Percentiles rank a stretch among this genome's conserved stretches.
Evolutionary conservation across 345 rosid genomes (phyloP).

Genomic region (Lepidium didymum): DNA sequence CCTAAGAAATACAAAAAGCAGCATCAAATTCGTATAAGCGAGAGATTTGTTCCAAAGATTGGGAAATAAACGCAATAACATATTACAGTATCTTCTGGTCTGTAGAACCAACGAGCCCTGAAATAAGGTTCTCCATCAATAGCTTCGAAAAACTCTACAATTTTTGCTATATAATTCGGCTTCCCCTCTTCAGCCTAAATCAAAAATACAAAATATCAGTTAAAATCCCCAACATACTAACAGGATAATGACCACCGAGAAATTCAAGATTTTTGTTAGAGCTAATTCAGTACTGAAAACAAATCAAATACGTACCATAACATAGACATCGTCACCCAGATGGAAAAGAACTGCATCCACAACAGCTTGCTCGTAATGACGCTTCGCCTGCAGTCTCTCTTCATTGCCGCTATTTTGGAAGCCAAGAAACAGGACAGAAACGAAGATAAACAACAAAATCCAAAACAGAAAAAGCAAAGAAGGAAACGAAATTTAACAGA

Average conservation of each 20-base stretch:
- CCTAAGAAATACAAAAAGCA: neutral
- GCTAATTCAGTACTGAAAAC: neutral
- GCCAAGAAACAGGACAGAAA: neutral
- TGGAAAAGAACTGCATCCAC: slow-evolving; percentile 21
- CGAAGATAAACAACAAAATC: neutral
- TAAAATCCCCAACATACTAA: no score
- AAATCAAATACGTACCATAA: slow-evolving; percentile 1
- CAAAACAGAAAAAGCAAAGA: neutral
- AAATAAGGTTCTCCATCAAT: slow-evolving; percentile 7
- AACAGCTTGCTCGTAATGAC: slow-evolving; percentile 19
- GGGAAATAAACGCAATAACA: neutral
- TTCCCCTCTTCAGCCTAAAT: neutral
- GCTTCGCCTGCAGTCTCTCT: slow-evolving; percentile 8
- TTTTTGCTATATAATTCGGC: slow-evolving; percentile 20
- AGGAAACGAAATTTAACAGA: neutral
- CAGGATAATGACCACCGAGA: no score
- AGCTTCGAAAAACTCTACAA: slow-evolving; percentile 27
- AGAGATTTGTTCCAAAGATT: neutral
- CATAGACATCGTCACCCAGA: slow-evolving; percentile 29
- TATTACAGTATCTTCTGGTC: slow-evolving; percentile 24
- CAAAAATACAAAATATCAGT: no score
- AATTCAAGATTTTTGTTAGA: neutral
- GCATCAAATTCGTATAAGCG: neutral
- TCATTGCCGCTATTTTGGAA: neutral
- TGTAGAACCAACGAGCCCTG: slow-evolving; percentile 30